Conservation (phyloP, 768 basidiomycete genomes). For the Dentipellis fragilis region DNA sequence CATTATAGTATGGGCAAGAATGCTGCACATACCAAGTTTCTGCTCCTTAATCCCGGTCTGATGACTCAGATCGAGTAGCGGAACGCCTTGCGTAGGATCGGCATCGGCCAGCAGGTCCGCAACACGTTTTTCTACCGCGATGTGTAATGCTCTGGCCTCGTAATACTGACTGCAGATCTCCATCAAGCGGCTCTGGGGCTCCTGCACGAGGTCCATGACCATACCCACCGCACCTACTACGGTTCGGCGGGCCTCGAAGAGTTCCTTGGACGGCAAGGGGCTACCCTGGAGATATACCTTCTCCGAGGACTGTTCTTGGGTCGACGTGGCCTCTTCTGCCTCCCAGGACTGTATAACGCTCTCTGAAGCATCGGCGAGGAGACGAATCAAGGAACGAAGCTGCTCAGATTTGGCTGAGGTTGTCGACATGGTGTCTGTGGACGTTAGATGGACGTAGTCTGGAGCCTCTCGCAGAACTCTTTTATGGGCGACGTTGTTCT, state of each 20-base stretch:
- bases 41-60: neutral
- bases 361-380: neutral
- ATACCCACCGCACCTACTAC: neutral
- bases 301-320: neutral
- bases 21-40: neutral
- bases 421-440: neutral
- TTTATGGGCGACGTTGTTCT: neutral
- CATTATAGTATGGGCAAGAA: too few relatives aligned
- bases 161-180: conserved; percentile 1
- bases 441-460: neutral
- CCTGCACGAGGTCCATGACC: conserved; percentile 2
- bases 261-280: neutral
- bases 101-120: conserved; percentile 3
- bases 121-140: conserved; percentile 3
- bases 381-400: neutral
- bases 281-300: neutral
- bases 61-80: neutral
- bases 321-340: neutral
- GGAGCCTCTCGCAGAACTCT: too few relatives aligned
- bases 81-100: neutral
- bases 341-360: neutral
- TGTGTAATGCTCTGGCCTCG: conserved; percentile 2
- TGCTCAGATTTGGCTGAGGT: neutral
- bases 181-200: conserved; percentile 4
- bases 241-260: neutral